Evolutionary conservation across 371 early-diverging fungal genomes (phyloP), one percentile per base, ranked within the genome.

Genomic region (Apophysomyces elegans): DNA sequence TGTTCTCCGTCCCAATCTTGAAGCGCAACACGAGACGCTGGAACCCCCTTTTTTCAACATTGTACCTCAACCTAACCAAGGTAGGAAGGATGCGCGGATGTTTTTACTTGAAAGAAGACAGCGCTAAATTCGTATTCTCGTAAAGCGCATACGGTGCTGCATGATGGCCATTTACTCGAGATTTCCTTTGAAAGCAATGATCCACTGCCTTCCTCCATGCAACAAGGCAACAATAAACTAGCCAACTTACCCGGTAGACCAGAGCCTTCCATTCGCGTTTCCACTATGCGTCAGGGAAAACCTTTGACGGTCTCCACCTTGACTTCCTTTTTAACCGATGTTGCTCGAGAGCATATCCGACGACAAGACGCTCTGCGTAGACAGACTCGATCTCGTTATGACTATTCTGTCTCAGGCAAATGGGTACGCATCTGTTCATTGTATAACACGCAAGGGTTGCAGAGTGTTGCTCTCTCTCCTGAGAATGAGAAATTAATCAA

Each of bases 381-480:
- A 26, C 62, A 61, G n/a, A 50, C 45, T 0, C 64, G 72, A 32
- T 63, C 73, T 7, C 68, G 77, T 21, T 77, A 77, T 38, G 74
- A 77, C 16, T 77, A 77, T 65, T 58, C 73, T 37, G 62, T 61
- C 47, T 66, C 65, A 13, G 78, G 72, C 0, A 72, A 74, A 68
- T 74, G 78, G 74, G 60, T 65, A 3, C 65, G 70, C 3, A 68
- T 71, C 11, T 73, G 77, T 38, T 64, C 74, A 16, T 58, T 77
- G 8, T 59, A 70, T 35, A 68, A 74, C 8, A 66, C 64, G 12
- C 72, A 68, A 38, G 80, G 76, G 7, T 67, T 83, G 16, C 69
- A 73, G 21, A 81, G 80, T 7, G 86, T 88, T 3, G 85, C 86
- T 3, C 75, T 88, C 32, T 79, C 83, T 57, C 65, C 73, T 35